These are phyloP conservation scores for Tetracentron sinense DNA, from an alignment of 164 flowering plant species.

Conservation along the genomic window DNA sequence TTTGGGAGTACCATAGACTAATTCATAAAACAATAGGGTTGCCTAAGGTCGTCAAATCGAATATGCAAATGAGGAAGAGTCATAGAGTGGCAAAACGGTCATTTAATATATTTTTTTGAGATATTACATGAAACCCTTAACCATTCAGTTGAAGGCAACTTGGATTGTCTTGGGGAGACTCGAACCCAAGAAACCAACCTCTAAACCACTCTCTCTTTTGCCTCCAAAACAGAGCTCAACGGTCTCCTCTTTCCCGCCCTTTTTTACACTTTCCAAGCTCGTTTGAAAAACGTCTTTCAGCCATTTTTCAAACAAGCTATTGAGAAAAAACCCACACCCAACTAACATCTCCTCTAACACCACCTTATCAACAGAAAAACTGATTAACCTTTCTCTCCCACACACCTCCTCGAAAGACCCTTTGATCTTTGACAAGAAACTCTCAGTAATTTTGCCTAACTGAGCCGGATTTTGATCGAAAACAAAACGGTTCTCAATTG, in stretches of 20 bases:
- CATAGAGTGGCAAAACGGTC: conserved; percentile 22
- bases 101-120: conserved; percentile 11
- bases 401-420: conserved; percentile 29
- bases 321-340: conserved; percentile 39
- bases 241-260: conserved; percentile 34
- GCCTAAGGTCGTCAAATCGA: too few relatives aligned
- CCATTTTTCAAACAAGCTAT: conserved; percentile 69
- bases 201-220: conserved; percentile 24
- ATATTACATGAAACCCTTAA: conserved; percentile 12
- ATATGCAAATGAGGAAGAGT: conserved; percentile 19
- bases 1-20: too few relatives aligned
- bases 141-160: conserved; percentile 28
- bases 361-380: conserved; percentile 41
- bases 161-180: conserved; percentile 63
- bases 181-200: conserved; percentile 58
- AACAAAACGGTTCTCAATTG: conserved; percentile 35
- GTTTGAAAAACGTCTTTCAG: conserved; percentile 64
- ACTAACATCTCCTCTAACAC: conserved; percentile 47
- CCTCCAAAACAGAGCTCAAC: conserved; percentile 55
- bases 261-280: conserved; percentile 42
- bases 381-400: conserved; percentile 26
- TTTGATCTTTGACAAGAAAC: conserved; percentile 39
- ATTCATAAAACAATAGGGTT: too few relatives aligned
- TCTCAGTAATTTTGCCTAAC: conserved; percentile 26
- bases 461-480: conserved; percentile 25